Evolutionary conservation across 805 yeast species (phyloP), one percentile per base, ranked within the genome.

Genomic region (Candida arabinofermentans): DNA sequence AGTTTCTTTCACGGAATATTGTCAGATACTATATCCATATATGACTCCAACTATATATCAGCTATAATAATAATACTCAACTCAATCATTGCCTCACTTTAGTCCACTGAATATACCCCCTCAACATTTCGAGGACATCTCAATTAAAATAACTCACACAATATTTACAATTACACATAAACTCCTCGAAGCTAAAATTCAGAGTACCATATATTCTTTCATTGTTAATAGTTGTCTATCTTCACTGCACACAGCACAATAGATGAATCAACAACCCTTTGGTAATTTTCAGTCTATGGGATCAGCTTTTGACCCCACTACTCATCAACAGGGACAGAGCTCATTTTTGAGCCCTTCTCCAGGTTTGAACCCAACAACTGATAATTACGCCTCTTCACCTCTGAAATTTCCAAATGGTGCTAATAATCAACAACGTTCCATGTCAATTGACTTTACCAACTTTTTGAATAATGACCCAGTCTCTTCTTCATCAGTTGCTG

Each of bases 301-400:
- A 12, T 27, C 42, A 13, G 21, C 31, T 23, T 26, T 38, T 17
- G 27, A 33, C 19, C 33, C 23, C 3, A 23, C n/a, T 29, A 43
- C 34, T 14, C 35, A 26, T 26, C 42, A 21, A 30, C 37, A 40
- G 36, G 29, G 22, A 9, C 39, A 24, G 12, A 30, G 10, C 16
- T n/a, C 37, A n/a, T 39, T 47, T 32, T 21, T 49, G 16, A 48
- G 42, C 10, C 55, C 50, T 18, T 44, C 54, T 9, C 55, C 51
- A 27, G 50, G 48, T 17, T 21, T 39, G 27, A 27, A 34, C 12
- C 39, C 48, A 5, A 37, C 40, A 18, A n/a, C 43, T 8, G 50
- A 47, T 13, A 18, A 39, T 8, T 39, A 42, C 24, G 10, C 42
- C 14, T 32, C 34, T 19, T 24, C 39, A n/a, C 34, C 41, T 4